Conservation (phyloP, 2,329 filamentous ascomycete genomes). For the Colletotrichum spaethianum region DNA sequence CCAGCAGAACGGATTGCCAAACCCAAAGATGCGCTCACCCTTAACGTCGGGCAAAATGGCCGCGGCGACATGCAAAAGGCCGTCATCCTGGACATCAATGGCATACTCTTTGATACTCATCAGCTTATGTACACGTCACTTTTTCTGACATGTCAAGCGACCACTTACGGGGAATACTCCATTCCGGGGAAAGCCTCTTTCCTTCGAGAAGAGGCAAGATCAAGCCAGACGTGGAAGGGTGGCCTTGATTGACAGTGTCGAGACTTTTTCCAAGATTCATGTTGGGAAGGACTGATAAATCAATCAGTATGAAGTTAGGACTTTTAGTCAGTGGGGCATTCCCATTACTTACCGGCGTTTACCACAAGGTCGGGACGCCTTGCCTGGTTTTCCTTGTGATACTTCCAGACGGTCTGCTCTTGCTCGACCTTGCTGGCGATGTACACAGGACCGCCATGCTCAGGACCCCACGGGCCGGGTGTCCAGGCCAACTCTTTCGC, state of each 20-base stretch:
- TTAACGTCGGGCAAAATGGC: conserved; percentile 60
- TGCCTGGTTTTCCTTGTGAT: conserved; percentile 49
- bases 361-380: conserved; percentile 27
- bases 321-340: too few species aligned
- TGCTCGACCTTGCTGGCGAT: conserved; percentile 55
- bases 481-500: conserved; percentile 53
- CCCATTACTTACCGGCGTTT: conserved; percentile 16
- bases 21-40: conserved; percentile 68
- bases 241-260: conserved; percentile 43
- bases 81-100: conserved; percentile 64
- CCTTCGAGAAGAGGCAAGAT: conserved; percentile 45
- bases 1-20: conserved; percentile 62
- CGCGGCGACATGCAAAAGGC: conserved; percentile 66
- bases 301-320: conserved; percentile 41
- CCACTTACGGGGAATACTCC: conserved; percentile 3
- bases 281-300: conserved; percentile 50
- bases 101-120: conserved; percentile 53
- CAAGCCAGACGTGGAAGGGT: conserved; percentile 44
- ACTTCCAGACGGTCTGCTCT: conserved; percentile 57
- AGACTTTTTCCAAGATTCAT: conserved; percentile 47
- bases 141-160: neutral
- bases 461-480: conserved; percentile 51
- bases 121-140: neutral
- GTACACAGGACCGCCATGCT: conserved; percentile 51
- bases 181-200: neutral